These are phyloP conservation scores for Nemania diffusa DNA, from an alignment of 2,329 filamentous ascomycete species.

Conservation along the genomic window DNA sequence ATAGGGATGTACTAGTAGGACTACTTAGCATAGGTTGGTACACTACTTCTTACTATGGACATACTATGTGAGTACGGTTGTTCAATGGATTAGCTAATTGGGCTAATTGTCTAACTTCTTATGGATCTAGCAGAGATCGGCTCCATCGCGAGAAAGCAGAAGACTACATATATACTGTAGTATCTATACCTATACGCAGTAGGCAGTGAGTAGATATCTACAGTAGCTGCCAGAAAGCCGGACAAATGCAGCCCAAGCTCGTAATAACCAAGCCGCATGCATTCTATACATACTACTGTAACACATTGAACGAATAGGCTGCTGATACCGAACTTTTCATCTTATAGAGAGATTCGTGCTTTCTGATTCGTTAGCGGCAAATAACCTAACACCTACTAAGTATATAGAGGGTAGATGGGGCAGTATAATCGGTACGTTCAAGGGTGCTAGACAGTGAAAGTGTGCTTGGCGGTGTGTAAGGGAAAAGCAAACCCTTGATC, in stretches of 20 bases:
- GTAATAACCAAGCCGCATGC: slow-evolving; percentile 16
- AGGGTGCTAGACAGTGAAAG: background rate
- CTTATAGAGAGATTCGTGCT: slow-evolving; percentile 1
- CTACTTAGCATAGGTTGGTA: too few species aligned
- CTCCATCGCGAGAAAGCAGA: background rate
- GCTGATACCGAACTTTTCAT: background rate
- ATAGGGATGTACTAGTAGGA: background rate
- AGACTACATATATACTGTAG: too few species aligned
- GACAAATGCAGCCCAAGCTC: slow-evolving; percentile 12
- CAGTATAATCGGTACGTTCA: background rate
- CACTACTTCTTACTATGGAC: background rate
- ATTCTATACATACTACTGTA: slow-evolving; percentile 24
- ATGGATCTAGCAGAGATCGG: background rate
- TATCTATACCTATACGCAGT: too few species aligned
- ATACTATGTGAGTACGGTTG: background rate
- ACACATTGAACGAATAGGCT: slow-evolving; percentile 11
- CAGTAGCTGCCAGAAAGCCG: background rate
- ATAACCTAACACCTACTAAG: slow-evolving; percentile 5
- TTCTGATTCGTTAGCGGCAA: slow-evolving; percentile 11
- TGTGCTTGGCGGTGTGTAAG: slow-evolving; percentile 21
- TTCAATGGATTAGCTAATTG: background rate
- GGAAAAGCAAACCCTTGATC: slow-evolving; percentile 4
- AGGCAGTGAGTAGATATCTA: too few species aligned
- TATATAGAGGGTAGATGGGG: background rate
- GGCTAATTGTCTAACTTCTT: background rate